Conservation (phyloP, 2,329 filamentous ascomycete species). For the Phialemonium atrogriseum region DNA sequence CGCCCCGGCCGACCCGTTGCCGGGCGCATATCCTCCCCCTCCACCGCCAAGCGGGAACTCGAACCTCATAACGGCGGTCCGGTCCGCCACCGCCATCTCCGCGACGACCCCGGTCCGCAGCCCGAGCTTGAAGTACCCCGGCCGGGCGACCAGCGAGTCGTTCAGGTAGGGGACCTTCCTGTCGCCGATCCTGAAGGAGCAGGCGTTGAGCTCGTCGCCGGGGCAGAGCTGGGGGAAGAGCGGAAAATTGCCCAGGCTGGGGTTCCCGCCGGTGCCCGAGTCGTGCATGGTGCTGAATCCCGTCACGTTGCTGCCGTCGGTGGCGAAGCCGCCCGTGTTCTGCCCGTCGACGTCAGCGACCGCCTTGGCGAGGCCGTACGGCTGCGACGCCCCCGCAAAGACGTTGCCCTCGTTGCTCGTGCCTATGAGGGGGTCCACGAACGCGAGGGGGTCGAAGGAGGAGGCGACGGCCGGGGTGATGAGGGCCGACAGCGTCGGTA, state of each 20-base stretch:
- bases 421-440: slow-evolving; percentile 42
- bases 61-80: slow-evolving; percentile 54
- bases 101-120: slow-evolving; percentile 43
- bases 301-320: slow-evolving; percentile 37
- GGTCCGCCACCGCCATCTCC: slow-evolving; percentile 53
- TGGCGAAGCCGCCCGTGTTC: slow-evolving; percentile 36
- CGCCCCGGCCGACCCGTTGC: slow-evolving; percentile 7
- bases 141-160: slow-evolving; percentile 35
- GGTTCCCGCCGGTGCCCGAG: slow-evolving; percentile 34
- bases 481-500: no score
- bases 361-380: slow-evolving; percentile 48
- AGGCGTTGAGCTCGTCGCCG: slow-evolving; percentile 44
- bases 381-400: slow-evolving; percentile 46
- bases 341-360: slow-evolving; percentile 42
- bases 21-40: slow-evolving; percentile 11
- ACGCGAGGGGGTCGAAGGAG: slow-evolving; percentile 13
- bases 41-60: slow-evolving; percentile 38
- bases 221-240: slow-evolving; percentile 34
- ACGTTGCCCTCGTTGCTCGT: slow-evolving; percentile 49
- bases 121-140: slow-evolving; percentile 51
- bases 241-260: slow-evolving; percentile 37
- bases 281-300: slow-evolving; percentile 42
- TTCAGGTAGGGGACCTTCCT: slow-evolving; percentile 31
- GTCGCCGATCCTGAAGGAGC: slow-evolving; percentile 40
- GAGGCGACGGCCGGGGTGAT: no score